phyloP scores from a whole-genome alignment of 345 rosid species.

The Eucalyptus regnans region DNA sequence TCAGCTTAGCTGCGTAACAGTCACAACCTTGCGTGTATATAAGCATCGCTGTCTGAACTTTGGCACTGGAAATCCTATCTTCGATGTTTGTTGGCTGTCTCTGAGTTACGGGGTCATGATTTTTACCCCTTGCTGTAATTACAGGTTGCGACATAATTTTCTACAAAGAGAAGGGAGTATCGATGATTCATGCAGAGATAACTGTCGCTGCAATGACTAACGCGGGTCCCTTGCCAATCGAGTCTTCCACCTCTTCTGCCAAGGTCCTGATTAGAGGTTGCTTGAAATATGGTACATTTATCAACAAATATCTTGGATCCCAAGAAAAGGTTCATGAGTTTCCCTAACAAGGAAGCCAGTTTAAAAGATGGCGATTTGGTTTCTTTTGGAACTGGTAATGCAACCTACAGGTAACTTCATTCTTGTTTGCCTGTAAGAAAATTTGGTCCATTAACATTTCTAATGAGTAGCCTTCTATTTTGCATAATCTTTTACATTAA shows the following conservation, averaged over 20 bases:
- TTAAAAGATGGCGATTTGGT: conserved; percentile 68
- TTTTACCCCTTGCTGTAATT: not conserved
- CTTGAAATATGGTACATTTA: conserved; percentile 84
- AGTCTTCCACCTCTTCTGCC: conserved; percentile 12
- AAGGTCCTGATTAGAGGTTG: conserved; percentile 51
- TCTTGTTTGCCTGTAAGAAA: not conserved
- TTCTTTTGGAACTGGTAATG: conserved; percentile 79
- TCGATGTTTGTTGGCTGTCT: not conserved
- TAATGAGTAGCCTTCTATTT: not conserved
- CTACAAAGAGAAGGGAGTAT: conserved; percentile 77
- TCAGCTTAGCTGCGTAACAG: not conserved
- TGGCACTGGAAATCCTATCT: not conserved
- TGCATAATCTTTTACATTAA: not conserved
- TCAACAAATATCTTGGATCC: conserved; percentile 28
- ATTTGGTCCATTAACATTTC: not conserved
- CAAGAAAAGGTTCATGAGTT: conserved; percentile 54
- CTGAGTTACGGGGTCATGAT: not conserved
- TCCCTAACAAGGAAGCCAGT: conserved; percentile 40
- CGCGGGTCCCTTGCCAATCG: conserved; percentile 1
- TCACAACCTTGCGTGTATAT: not conserved
- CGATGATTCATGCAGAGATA: conserved; percentile 77
- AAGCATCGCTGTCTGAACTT: not conserved
- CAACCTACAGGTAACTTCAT: conserved; percentile 58
- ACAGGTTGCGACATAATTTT: conserved; percentile 83
- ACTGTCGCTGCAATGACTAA: conserved; percentile 37